Evolutionary conservation across 2,329 filamentous ascomycete species (phyloP).

Genomic region (Aspergillus chevalieri): DNA sequence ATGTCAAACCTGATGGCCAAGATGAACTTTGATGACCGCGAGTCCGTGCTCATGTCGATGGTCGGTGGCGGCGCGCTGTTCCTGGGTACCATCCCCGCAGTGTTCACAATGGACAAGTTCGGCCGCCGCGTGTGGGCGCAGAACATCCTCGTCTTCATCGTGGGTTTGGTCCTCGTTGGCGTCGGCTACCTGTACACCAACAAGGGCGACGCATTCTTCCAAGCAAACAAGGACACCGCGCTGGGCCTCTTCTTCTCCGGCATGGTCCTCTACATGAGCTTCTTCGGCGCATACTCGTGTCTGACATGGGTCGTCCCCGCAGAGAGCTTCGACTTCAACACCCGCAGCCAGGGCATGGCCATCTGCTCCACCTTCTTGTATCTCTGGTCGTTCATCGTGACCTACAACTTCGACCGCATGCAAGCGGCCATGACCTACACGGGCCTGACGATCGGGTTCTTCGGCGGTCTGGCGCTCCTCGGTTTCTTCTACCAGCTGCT

Average conservation of each 20-base stretch:
- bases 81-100: constrained; percentile 61
- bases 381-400: constrained; percentile 65
- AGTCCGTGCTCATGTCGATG: constrained; percentile 67
- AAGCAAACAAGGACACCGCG: constrained; percentile 19
- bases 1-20: constrained; percentile 62
- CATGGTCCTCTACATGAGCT: constrained; percentile 55
- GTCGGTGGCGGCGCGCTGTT: constrained; percentile 64
- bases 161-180: constrained; percentile 63
- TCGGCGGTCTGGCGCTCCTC: constrained; percentile 64
- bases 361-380: constrained; percentile 63
- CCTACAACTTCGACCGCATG: constrained; percentile 70
- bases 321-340: constrained; percentile 67
- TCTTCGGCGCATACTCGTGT: constrained; percentile 62
- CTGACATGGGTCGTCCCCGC: constrained; percentile 62
- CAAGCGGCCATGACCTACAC: constrained; percentile 60
- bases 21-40: constrained; percentile 58
- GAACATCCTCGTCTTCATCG: constrained; percentile 65
- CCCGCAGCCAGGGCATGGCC: constrained; percentile 68
- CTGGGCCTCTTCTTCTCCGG: constrained; percentile 61
- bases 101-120: constrained; percentile 65
- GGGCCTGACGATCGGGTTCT: constrained; percentile 64
- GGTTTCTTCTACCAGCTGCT: constrained; percentile 67
- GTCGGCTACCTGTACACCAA: constrained; percentile 49
- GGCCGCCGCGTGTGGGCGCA: constrained; percentile 71
- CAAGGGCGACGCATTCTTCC: constrained; percentile 34